Conservation (phyloP, 2,329 filamentous ascomycete genomes). For the Botrytis galanthina region DNA sequence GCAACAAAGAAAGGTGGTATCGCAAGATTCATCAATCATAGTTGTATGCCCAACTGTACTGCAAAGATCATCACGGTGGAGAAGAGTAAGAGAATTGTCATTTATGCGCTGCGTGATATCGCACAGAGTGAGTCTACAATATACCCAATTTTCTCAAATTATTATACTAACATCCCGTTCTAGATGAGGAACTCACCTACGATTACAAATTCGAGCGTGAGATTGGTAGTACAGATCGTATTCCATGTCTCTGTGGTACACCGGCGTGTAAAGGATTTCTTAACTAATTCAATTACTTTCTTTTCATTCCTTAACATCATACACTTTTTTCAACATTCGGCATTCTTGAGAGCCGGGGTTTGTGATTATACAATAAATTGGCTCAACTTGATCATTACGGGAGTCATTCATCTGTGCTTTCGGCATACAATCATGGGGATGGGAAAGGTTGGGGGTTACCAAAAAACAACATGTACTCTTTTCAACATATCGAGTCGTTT, state of each 20-base stretch:
- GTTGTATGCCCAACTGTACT: conserved; percentile 96
- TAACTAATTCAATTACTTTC: conserved; percentile 68
- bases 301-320: conserved; percentile 15
- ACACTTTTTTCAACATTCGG: conserved; percentile 18
- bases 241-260: conserved; percentile 95
- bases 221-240: conserved; percentile 89
- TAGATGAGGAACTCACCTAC: conserved; percentile 98
- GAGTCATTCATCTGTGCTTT: conserved; percentile 6
- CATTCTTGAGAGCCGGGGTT: background rate
- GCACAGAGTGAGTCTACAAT: conserved; percentile 72
- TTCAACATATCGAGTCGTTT: conserved; percentile 35
- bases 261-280: conserved; percentile 98
- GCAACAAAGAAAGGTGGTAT: conserved; percentile 98
- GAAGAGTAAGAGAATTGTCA: conserved; percentile 96
- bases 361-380: conserved; percentile 10
- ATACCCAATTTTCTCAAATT: background rate
- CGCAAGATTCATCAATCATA: conserved; percentile 97
- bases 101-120: conserved; percentile 96
- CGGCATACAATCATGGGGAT: conserved; percentile 15
- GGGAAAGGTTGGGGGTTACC: conserved; percentile 19
- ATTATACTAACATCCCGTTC: conserved; percentile 26
- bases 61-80: conserved; percentile 99
- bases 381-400: conserved; percentile 5
- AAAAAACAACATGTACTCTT: conserved; percentile 38
- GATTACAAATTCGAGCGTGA: conserved; percentile 99